A percentile compares a stretch with the other conserved stretches of the same genome.
These are phyloP conservation scores for Selaginella tamariscina DNA, from an alignment of 75 land plant species.

Conservation along the genomic window DNA sequence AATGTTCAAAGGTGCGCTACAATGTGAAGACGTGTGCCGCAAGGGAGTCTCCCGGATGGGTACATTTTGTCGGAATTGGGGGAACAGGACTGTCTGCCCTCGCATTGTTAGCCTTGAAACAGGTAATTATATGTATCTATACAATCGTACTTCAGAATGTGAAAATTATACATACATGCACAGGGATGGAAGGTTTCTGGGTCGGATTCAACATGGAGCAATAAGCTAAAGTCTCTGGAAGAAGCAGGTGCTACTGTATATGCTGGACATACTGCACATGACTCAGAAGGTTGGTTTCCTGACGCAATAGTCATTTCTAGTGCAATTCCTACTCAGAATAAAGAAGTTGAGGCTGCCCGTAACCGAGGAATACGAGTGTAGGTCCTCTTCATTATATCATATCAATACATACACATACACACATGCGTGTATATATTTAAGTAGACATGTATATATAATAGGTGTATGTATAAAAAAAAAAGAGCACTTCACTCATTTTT, in stretches of 20 bases:
- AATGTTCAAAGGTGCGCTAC: background rate
- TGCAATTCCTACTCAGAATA: constrained; percentile 47
- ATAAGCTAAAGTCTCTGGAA: constrained; percentile 28
- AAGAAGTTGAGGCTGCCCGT: constrained; percentile 35
- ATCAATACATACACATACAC: no score
- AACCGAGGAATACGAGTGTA: constrained; percentile 38
- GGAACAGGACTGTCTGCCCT: constrained; percentile 58
- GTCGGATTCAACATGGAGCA: constrained; percentile 46
- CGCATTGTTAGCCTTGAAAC: constrained; percentile 46
- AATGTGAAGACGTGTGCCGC: background rate
- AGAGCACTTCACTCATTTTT: no score
- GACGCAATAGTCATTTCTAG: constrained; percentile 42
- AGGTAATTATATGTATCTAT: constrained; percentile 17
- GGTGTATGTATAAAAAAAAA: no score
- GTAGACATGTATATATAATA: no score
- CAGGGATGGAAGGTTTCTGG: constrained; percentile 61
- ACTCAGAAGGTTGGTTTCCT: constrained; percentile 20
- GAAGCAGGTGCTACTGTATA: constrained; percentile 39
- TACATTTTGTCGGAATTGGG: constrained; percentile 63
- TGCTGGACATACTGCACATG: constrained; percentile 29
- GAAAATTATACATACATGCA: background rate
- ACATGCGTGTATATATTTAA: no score
- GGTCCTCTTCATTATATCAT: constrained; percentile 5
- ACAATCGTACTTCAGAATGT: background rate
- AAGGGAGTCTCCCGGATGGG: constrained; percentile 10